Evolutionary conservation across 2,329 filamentous ascomycete genomes (phyloP), one percentile per base, ranked within the genome.

Genomic region (Alternaria sp.): DNA sequence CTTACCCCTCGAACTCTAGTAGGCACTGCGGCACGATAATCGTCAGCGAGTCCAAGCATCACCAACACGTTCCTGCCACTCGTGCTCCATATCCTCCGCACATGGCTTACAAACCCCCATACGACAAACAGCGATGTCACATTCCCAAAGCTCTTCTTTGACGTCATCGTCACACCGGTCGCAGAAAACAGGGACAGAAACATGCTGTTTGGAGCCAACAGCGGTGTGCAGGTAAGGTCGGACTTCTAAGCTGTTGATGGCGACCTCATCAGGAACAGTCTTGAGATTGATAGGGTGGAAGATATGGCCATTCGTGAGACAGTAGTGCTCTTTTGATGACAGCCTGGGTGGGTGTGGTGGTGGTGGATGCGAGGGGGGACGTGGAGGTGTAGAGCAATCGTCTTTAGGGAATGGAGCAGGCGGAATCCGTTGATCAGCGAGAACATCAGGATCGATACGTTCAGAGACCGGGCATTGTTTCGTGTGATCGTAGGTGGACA

Each of bases 321-420:
- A 74, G 18, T 63, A 57, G 54, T 71, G 63, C 44, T 72, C 62
- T 30, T 60, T 70, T 30, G 49, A 44, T 22, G 46, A 43, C 20
- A 32, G 43, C 34, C 32, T 28, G 45, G 55, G 44, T 8, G 64
- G 45, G n/a, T 25, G 27, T 2, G 68, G 56, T 2, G 64, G 57
- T 7, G 54, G 8, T 28, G 25, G 16, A 12, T 4, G 43, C 7
- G 38, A 36, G 3, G 30, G 40, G 2, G n/a, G 45, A 22, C 16
- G 27, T 2, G 67, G 57, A 0, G 50, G 41, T 8, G 53, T 30
- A 7, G 52, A 28, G 25, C 44, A 48, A 11, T 52, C 60, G 30
- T 60, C 60, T 32, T 70, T 72, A 9, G 66, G 67, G 6, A 70
- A 62, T 1, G 71, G 62, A 7, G 66, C 67, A 16, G 68, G 69